phyloP scores from a whole-genome alignment of 805 yeast genomes.

The Cyberlindnera americana region DNA sequence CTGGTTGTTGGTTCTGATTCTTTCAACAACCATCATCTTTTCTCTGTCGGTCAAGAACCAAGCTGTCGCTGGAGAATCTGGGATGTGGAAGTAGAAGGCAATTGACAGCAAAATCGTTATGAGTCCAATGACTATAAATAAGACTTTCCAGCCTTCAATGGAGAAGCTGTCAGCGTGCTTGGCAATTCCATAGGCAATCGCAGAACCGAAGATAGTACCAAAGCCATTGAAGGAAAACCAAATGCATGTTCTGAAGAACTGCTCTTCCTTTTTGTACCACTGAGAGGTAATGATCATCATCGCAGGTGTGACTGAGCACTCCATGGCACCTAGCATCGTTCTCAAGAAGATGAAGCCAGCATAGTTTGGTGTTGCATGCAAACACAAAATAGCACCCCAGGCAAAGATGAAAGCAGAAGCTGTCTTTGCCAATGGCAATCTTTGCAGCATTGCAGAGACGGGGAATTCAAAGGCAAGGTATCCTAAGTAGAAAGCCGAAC shows the following conservation, averaged over 20 bases:
- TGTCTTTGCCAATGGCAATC: constrained; percentile 52
- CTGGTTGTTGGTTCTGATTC: constrained; percentile 50
- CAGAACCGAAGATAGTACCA: constrained; percentile 45
- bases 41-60: constrained; percentile 45
- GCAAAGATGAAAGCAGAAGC: constrained; percentile 44
- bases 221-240: constrained; percentile 45
- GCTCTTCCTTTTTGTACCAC: constrained; percentile 50
- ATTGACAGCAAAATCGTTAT: constrained; percentile 52
- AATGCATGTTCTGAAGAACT: constrained; percentile 38
- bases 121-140: constrained; percentile 57
- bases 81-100: constrained; percentile 45
- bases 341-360: constrained; percentile 43
- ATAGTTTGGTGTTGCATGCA: constrained; percentile 39
- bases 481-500: constrained; percentile 60
- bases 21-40: constrained; percentile 43
- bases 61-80: constrained; percentile 53
- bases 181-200: constrained; percentile 52
- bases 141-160: constrained; percentile 54
- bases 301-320: constrained; percentile 53
- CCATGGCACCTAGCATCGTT: constrained; percentile 47
- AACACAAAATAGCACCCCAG: constrained; percentile 58
- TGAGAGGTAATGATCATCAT: constrained; percentile 52
- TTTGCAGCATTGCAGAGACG: constrained; percentile 44
- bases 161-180: constrained; percentile 33
- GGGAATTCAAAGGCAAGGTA: constrained; percentile 56